Evolutionary conservation across 75 land plant genomes (phyloP).

Genomic region (Chamaecyparis obtusa): DNA sequence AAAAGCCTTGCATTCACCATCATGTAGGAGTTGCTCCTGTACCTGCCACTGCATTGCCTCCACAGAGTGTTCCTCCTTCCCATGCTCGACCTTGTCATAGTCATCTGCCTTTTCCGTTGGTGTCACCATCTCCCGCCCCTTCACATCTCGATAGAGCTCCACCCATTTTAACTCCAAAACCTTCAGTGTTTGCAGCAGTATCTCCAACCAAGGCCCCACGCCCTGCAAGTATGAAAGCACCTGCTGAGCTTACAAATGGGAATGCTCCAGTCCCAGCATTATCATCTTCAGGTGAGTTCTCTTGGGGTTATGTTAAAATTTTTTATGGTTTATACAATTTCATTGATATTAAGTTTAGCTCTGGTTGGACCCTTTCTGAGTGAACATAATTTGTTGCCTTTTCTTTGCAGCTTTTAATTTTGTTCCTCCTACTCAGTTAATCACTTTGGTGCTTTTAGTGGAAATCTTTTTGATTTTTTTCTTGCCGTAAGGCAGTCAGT

Average conservation of each 20-base stretch:
- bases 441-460: background rate
- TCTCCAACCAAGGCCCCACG: background rate
- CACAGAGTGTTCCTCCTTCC: background rate
- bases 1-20: conserved; percentile 5
- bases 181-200: background rate
- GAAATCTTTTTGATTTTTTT: conserved; percentile 1
- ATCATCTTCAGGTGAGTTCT: conserved; percentile 8
- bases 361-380: background rate
- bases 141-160: conserved; percentile 1
- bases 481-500: background rate
- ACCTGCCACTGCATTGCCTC: background rate
- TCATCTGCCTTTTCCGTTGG: background rate
- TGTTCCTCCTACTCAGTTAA: background rate
- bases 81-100: background rate
- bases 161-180: conserved; percentile 3
- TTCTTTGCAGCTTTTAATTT: conserved; percentile 5
- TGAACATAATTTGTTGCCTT: background rate
- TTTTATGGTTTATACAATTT: background rate
- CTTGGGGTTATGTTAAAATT: background rate
- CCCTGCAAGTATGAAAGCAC: background rate
- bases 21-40: conserved; percentile 4
- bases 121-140: background rate
- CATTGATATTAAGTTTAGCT: background rate
- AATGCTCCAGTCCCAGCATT: background rate
- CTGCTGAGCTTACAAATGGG: background rate